Conservation (phyloP, 306 rosid species). For the Fragaria ananassa region DNA sequence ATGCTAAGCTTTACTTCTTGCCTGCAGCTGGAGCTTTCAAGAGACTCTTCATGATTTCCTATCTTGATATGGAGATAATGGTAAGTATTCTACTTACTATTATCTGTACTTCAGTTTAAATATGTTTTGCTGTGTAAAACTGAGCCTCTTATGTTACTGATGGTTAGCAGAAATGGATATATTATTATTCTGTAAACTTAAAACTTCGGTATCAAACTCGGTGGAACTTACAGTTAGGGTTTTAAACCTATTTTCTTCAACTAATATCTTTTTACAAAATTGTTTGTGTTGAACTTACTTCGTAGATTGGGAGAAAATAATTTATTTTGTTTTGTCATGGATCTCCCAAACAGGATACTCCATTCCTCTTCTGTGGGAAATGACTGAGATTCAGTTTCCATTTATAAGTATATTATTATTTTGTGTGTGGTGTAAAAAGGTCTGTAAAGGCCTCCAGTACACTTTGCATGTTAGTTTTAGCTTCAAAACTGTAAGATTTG, state of each 20-base stretch:
- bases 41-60: constrained; percentile 93
- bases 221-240: not conserved
- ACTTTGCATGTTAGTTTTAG: not conserved
- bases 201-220: not conserved
- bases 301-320: not conserved
- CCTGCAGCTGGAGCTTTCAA: constrained; percentile 71
- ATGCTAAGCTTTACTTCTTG: constrained; percentile 20
- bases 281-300: not conserved
- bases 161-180: not conserved
- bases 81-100: constrained; percentile 46
- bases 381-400: not conserved
- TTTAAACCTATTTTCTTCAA: not conserved
- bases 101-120: constrained; percentile 15
- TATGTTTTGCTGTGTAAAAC: not conserved
- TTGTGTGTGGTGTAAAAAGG: not conserved
- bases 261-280: not conserved
- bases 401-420: not conserved
- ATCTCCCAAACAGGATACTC: not conserved
- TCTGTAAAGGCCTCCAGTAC: not conserved
- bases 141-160: not conserved
- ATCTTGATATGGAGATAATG: constrained; percentile 89
- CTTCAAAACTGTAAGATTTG: too few relatives aligned
- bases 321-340: not conserved
- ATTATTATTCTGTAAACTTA: not conserved
- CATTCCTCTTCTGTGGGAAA: constrained; percentile 4